A percentile compares a stretch with the other conserved stretches of the same genome.
Conservation (phyloP, 2,329 filamentous ascomycete species). For the Aspergillus sergii region DNA sequence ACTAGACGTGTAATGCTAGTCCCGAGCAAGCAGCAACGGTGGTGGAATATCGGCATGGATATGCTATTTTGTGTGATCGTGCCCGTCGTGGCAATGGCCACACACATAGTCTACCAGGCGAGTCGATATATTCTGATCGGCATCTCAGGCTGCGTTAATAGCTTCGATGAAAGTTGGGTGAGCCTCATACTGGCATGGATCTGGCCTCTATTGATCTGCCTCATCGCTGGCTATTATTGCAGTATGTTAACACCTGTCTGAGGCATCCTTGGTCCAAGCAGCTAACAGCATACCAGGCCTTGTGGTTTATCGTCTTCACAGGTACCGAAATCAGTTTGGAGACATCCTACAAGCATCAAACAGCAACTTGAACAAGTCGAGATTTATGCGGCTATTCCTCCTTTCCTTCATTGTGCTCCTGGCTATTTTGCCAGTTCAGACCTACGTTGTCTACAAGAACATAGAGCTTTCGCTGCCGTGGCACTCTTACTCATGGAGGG, state of each 20-base stretch:
- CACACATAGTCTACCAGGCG: conserved; percentile 63
- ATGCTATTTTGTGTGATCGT: conserved; percentile 58
- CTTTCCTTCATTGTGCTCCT: conserved; percentile 58
- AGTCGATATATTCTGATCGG: conserved; percentile 60
- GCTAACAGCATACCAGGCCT: conserved; percentile 48
- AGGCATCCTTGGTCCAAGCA: neutral
- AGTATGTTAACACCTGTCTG: conserved; percentile 46
- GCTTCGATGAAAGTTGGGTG: conserved; percentile 60
- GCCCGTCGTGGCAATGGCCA: conserved; percentile 57
- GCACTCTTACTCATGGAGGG: conserved; percentile 55
- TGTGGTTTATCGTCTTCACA: conserved; percentile 62
- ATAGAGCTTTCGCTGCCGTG: conserved; percentile 35
- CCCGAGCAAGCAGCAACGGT: conserved; percentile 52
- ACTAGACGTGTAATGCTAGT: conserved; percentile 57
- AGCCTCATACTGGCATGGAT: conserved; percentile 57
- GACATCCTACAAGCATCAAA: conserved; percentile 55
- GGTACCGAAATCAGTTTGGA: conserved; percentile 62
- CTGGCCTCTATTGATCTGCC: conserved; percentile 59
- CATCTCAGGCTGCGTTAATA: conserved; percentile 61
- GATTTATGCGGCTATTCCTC: conserved; percentile 59
- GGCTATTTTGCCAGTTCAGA: conserved; percentile 56
- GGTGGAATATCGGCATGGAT: conserved; percentile 54
- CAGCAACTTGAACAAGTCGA: conserved; percentile 58
- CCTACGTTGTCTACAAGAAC: conserved; percentile 55
- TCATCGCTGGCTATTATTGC: conserved; percentile 59